Evolutionary conservation across 257 asterid species (phyloP).

Genomic region (Lavandula angustifolia): DNA sequence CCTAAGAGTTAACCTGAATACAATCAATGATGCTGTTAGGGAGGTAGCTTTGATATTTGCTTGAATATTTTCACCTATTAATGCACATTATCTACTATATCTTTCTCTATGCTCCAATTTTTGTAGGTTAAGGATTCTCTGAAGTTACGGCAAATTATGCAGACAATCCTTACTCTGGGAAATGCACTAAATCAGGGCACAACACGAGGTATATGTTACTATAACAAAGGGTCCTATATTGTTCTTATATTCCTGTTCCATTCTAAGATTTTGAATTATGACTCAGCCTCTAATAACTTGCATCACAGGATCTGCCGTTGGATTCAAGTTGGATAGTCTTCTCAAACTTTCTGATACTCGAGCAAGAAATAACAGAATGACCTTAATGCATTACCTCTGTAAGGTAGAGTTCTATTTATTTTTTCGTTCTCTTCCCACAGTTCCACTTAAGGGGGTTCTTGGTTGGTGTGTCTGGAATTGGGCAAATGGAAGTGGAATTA

Average conservation of each 20-base stretch:
- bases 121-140: conserved; percentile 83
- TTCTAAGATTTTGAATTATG: conserved; percentile 22
- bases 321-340: conserved; percentile 97
- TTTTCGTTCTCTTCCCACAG: conserved; percentile 21
- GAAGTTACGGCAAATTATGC: conserved; percentile 93
- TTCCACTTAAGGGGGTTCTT: conserved; percentile 5
- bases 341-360: conserved; percentile 98
- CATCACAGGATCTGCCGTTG: conserved; percentile 87
- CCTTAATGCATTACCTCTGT: conserved; percentile 95
- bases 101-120: conserved; percentile 34
- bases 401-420: conserved; percentile 60
- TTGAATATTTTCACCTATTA: conserved; percentile 29
- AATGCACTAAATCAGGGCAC: conserved; percentile 99
- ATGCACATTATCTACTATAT: conserved; percentile 28
- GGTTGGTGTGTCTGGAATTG: conserved; percentile 7
- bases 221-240: conserved; percentile 18
- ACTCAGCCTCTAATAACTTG: conserved; percentile 28
- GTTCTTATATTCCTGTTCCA: conserved; percentile 25
- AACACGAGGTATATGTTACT: conserved; percentile 70
- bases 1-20: conserved; percentile 67
- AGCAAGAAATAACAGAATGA: conserved; percentile 96
- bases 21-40: conserved; percentile 74
- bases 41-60: conserved; percentile 58
- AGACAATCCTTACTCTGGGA: conserved; percentile 93
- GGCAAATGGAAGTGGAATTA: conserved; percentile 3